Conservation (phyloP, 768 basidiomycete species). For the Solioccasus polychromus region DNA sequence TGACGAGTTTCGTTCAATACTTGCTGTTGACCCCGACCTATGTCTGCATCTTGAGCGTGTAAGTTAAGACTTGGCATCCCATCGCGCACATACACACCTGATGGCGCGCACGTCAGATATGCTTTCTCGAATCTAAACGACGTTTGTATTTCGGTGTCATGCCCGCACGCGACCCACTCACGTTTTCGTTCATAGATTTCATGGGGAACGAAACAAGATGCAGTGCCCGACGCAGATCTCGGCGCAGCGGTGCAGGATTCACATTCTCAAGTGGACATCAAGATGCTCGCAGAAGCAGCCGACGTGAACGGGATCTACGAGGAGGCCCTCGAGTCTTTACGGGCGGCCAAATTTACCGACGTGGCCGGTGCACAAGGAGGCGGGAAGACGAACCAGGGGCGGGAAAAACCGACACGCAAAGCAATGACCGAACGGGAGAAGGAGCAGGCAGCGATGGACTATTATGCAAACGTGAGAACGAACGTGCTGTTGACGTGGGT, state of each 20-base stretch:
- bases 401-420: conserved; percentile 16
- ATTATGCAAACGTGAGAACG: conserved; percentile 85
- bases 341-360: conserved; percentile 46
- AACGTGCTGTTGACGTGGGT: conserved; percentile 83
- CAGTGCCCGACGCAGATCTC: conserved; percentile 68
- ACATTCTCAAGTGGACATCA: conserved; percentile 81
- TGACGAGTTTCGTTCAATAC: conserved; percentile 90
- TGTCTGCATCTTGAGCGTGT: conserved; percentile 78
- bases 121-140: conserved; percentile 87
- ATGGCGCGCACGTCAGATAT: conserved; percentile 50
- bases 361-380: neutral
- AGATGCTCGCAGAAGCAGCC: conserved; percentile 76
- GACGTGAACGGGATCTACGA: conserved; percentile 84
- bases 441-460: conserved; percentile 76
- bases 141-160: conserved; percentile 34
- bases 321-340: conserved; percentile 75
- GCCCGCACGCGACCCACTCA: conserved; percentile 11
- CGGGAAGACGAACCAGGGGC: conserved; percentile 10
- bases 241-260: conserved; percentile 81
- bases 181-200: conserved; percentile 53
- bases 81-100: conserved; percentile 9
- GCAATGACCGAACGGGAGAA: conserved; percentile 51
- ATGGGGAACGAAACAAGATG: conserved; percentile 96
- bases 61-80: conserved; percentile 24
- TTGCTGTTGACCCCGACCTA: conserved; percentile 82